Evolutionary conservation across 2,329 filamentous ascomycete species (phyloP).

Genomic region (Colletotrichum ledebouriae): DNA sequence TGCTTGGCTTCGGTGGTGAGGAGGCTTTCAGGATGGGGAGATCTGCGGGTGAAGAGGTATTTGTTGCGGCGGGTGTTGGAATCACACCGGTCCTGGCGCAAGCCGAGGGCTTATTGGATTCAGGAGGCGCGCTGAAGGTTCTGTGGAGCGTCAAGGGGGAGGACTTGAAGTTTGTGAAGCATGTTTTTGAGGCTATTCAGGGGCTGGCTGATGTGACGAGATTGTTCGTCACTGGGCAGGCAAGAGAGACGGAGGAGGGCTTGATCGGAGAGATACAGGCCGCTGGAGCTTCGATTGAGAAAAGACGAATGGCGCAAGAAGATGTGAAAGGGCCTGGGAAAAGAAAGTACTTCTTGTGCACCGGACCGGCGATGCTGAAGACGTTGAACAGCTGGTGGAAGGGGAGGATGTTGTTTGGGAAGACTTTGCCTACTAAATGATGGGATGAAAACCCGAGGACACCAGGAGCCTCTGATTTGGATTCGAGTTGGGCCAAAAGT

Average conservation of each 20-base stretch:
- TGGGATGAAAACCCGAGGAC: background rate
- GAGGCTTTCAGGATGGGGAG: conserved; percentile 53
- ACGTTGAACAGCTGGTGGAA: conserved; percentile 62
- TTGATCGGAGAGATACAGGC: conserved; percentile 52
- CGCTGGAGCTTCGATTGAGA: conserved; percentile 52
- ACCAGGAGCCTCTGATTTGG: no score
- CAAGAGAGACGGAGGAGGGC: conserved; percentile 48
- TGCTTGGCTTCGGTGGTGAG: conserved; percentile 81
- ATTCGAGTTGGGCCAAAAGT: no score
- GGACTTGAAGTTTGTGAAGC: conserved; percentile 74
- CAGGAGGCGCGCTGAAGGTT: conserved; percentile 61
- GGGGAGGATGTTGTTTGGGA: conserved; percentile 69
- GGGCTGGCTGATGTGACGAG: conserved; percentile 65
- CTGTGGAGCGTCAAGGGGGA: conserved; percentile 76
- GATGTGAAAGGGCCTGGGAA: conserved; percentile 57
- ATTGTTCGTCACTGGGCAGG: conserved; percentile 74
- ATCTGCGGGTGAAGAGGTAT: conserved; percentile 58
- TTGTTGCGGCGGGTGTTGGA: conserved; percentile 84
- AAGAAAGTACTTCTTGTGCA: conserved; percentile 67
- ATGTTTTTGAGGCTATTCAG: conserved; percentile 67
- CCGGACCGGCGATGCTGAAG: conserved; percentile 57
- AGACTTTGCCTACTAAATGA: conserved; percentile 70
- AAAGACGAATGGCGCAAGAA: conserved; percentile 54
- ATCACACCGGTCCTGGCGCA: conserved; percentile 86
- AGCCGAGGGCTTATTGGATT: conserved; percentile 61